Evolutionary conservation across 495 filamentous ascomycete species (phyloP), one percentile per base, ranked within the genome.

Genomic region (Hypoxylon intermedium): DNA sequence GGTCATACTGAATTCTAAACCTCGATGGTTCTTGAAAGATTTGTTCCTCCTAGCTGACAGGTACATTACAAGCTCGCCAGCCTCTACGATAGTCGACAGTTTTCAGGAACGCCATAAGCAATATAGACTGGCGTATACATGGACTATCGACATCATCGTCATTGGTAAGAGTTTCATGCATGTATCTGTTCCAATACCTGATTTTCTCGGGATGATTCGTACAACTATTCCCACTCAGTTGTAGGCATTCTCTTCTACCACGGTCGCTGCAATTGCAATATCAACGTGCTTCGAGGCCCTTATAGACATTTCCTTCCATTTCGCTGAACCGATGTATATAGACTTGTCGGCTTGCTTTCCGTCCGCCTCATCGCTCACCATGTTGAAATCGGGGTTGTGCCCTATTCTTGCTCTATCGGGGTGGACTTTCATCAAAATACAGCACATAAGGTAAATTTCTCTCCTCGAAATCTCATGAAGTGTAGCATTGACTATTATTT

Each of bases 361-460:
- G 1, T 43, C 15, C 13, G 6, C 1, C 26, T 43, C 37, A 21
- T 53, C 37, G 15, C 21, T 28, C 0, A 2, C n/a, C 0, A 26
- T 1, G n/a, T 21, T 12, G 13, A 52, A 21, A 24, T 52, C 48
- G 0, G 7, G 9, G 2, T 26, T 6, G 12, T 24, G 41, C 1
- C 9, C 11, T 38, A 50, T 50, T 16, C n/a, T 11, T 0, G 1
- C 7, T n/a, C 31, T 38, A 3, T 2, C 6, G 5, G 31, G 31
- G n/a, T 37, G 30, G 12, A 36, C 28, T 7, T 28, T 43, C 12
- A 37, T 53, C 37, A 53, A 42, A 24, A 42, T 7, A 6, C 49
- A 24, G 19, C 49, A 53, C 7, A 26, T 53, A 9, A 53, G 37
- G 9, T 43, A 11, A 15, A 53, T 9, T 15, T 1, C 26, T 7